Conservation (phyloP, 768 basidiomycete genomes). For the Serendipita sp. region DNA sequence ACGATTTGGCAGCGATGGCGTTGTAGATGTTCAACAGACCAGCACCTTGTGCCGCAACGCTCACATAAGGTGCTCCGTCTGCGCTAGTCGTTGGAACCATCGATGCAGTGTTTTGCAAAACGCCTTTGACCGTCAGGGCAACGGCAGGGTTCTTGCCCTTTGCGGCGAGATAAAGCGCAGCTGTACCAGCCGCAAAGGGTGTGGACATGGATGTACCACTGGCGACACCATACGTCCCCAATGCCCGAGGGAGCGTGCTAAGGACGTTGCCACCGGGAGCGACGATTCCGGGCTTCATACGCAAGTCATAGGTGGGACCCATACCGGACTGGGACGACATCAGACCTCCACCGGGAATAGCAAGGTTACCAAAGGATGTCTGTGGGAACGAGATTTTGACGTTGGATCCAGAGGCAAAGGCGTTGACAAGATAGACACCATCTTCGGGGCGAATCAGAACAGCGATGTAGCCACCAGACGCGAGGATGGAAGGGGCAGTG, state of each 20-base stretch:
- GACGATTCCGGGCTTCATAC: constrained; percentile 12
- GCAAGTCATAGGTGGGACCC: constrained; percentile 22
- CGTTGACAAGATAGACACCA: constrained; percentile 6
- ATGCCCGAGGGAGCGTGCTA: constrained; percentile 11
- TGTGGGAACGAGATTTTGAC: constrained; percentile 1
- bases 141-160: background rate
- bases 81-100: background rate
- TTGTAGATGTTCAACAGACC: constrained; percentile 12
- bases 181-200: constrained; percentile 7
- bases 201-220: constrained; percentile 9
- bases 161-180: constrained; percentile 6
- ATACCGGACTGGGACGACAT: constrained; percentile 16
- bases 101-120: constrained; percentile 3
- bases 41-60: constrained; percentile 1
- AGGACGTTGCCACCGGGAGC: constrained; percentile 9
- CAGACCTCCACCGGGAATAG: constrained; percentile 14
- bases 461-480: background rate
- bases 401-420: background rate
- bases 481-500: background rate
- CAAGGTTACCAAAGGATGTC: background rate
- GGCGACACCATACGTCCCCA: background rate
- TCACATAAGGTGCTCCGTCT: background rate
- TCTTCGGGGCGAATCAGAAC: constrained; percentile 10
- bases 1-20: constrained; percentile 17
- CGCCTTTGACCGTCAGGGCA: constrained; percentile 5